Base-by-base conservation (phyloP, 2,329 filamentous ascomycete species). In the Pseudovirgaria hyperparasitica region DNA sequence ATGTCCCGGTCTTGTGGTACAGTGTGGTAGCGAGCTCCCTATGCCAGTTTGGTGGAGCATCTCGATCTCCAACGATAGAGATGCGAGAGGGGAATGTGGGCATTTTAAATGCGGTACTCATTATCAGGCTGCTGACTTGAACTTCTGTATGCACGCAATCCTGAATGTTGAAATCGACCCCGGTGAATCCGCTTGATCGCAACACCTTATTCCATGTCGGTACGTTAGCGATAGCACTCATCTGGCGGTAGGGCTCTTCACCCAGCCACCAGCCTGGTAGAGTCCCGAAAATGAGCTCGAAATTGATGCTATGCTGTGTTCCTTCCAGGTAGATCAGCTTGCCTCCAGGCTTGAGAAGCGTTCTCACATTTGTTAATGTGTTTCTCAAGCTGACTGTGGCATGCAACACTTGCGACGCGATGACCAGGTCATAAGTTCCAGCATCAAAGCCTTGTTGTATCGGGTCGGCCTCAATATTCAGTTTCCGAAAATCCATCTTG, bases 301-400 rank as follows among this genome's bases (percentile, higher is more conserved):
- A 6, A 14, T 21, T 23, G 5, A 18, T 5, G 20, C 5, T 16
- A 8, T n/a, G 21, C n/a, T n/a, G n/a, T n/a, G n/a, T n/a, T n/a
- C n/a, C n/a, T n/a, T n/a, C n/a, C n/a, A n/a, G n/a, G n/a, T n/a
- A n/a, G 1, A 68, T 19, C 0, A 70, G 40, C 19, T 58, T 54
- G 0, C 65, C 65, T 2, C 56, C 60, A 0, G 63, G 57, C 13
- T 40, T 38, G 1, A 52, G 33, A 7, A 52, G 28, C 17, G 39
- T 43, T 9, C 39, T 32, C 4, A 30, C 29, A 28, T 50, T 42
- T 12, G 15, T 20, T 13, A 14, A 5, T 5, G 6, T 10, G 24
- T 26, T 4, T 15, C 24, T 9, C 19, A 17, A 11, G 18, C n/a
- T 11, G 15, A 10, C 22, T 23, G 15, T 10, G 15, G 22, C 22